Evolutionary conservation across 768 basidiomycete species (phyloP).

Genomic region (Lactarius sp.): DNA sequence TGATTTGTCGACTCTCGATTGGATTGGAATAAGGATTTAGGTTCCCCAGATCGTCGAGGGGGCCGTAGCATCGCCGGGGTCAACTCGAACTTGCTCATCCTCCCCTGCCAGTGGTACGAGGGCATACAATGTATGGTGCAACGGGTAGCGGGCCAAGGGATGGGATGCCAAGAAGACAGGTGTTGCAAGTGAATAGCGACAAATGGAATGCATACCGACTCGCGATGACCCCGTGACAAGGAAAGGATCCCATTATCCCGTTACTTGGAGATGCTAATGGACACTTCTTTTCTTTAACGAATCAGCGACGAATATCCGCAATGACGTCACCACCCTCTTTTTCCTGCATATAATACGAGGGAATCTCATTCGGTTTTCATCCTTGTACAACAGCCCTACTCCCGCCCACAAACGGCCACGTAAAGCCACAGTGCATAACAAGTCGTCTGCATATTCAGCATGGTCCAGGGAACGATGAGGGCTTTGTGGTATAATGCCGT

Average conservation of each 20-base stretch:
- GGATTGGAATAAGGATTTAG: background rate
- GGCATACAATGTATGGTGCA: conserved; percentile 44
- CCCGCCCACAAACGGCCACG: background rate
- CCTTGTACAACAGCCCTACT: background rate
- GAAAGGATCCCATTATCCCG: too few relatives aligned
- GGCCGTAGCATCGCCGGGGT: conserved; percentile 42
- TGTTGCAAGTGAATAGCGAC: background rate
- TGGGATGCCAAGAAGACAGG: conserved; percentile 56
- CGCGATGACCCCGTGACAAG: too few relatives aligned
- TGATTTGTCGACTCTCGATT: background rate
- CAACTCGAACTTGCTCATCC: conserved; percentile 42
- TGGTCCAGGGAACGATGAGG: conserved; percentile 64
- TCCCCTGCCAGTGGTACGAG: too few relatives aligned
- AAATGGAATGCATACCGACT: too few relatives aligned
- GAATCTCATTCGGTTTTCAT: background rate
- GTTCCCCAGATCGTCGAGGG: conserved; percentile 43
- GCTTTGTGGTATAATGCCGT: conserved; percentile 71
- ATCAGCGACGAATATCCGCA: conserved; percentile 1
- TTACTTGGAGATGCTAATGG: too few relatives aligned
- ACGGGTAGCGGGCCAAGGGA: conserved; percentile 45
- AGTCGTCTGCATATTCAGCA: conserved; percentile 27
- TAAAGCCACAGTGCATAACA: background rate
- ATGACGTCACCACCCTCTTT: conserved; percentile 20
- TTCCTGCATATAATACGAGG: background rate
- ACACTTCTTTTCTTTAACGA: background rate